Base-by-base conservation (phyloP, 2,329 filamentous ascomycete genomes). In the Epichloe glyceriae region DNA sequence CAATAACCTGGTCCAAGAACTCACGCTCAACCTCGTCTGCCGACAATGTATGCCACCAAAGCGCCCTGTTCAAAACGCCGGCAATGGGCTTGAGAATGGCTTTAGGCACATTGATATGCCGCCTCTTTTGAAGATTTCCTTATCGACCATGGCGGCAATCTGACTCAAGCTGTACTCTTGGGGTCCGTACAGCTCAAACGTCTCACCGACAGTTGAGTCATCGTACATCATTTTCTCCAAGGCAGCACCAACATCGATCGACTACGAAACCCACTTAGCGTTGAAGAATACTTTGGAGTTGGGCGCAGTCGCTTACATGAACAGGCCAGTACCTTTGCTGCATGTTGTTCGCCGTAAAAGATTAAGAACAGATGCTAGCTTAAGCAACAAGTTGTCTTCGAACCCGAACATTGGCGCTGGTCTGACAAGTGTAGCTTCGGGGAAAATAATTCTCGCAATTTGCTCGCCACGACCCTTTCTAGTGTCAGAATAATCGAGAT, bases 351-450 rank as follows among this genome's bases (percentile, higher is more conserved):
- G 88, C 79, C 22, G 89, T 96, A 63, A 97, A 52, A 95, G 65
- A 67, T 95, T 95, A 53, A 82, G 81, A 11, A 83, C 76, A 57
- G 82, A 79, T 41, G 91, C 93, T 49, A 97, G 81, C 65, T 82
- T 87, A 67, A 95, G 82, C 38, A 98, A 81, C 43, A 98, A 79
- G 61, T 85, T 85, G 70, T 98, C 93, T 70, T 98, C 93, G 63
- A 89, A 95, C 37, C 93, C 93, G 64, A 95, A 98, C 68, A 95
- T 79, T 49, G 90, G 93, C 12, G 91, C 87, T 43, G 93, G 93
- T 56, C 93, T 83, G 57, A 98, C 93, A 60, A 98, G 89, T 44
- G 93, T 98, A 17, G 93, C 95, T 72, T 98, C 93, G 26, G 93
- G 93, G 74, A 89, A 98, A 65, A 97, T 90, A 61, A 78, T 81